phyloP scores from a whole-genome alignment of 495 filamentous ascomycete species.

The Aspergillus homomorphus region DNA sequence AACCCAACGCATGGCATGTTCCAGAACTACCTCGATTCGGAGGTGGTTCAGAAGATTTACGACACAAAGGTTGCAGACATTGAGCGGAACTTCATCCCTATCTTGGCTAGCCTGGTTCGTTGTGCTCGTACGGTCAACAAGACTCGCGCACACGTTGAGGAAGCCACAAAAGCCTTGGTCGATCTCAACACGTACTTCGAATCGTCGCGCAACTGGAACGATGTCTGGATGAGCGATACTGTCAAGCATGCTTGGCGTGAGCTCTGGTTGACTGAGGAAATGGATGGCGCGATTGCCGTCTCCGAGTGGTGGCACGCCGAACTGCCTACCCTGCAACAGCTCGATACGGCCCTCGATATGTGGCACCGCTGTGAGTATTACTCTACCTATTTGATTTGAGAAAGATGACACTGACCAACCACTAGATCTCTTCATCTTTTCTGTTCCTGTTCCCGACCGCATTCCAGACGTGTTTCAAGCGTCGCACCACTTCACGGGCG shows the following conservation, averaged over 20 bases:
- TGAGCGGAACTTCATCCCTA: slow-evolving; percentile 56
- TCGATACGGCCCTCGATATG: slow-evolving; percentile 54
- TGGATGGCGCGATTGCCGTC: slow-evolving; percentile 48
- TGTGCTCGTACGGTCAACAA: slow-evolving; percentile 51
- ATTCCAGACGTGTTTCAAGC: slow-evolving; percentile 63
- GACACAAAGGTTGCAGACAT: slow-evolving; percentile 50
- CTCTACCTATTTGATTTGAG: not conserved
- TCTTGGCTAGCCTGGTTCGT: slow-evolving; percentile 53
- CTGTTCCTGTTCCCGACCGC: slow-evolving; percentile 57
- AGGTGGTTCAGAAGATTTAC: slow-evolving; percentile 52
- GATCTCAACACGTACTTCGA: slow-evolving; percentile 60
- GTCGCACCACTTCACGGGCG: slow-evolving; percentile 60
- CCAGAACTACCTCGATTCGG: slow-evolving; percentile 56
- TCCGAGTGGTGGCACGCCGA: slow-evolving; percentile 54
- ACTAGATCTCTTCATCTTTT: slow-evolving; percentile 60
- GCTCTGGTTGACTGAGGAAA: slow-evolving; percentile 55
- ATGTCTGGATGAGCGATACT: slow-evolving; percentile 57
- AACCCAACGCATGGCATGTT: slow-evolving; percentile 60
- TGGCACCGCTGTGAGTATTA: slow-evolving; percentile 49
- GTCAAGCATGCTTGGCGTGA: slow-evolving; percentile 57
- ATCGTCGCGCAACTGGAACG: slow-evolving; percentile 55
- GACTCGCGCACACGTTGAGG: slow-evolving; percentile 45
- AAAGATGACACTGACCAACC: not conserved
- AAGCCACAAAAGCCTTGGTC: slow-evolving; percentile 53
- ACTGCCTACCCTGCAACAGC: slow-evolving; percentile 52